Percentiles rank a stretch among this genome's conserved stretches.
Evolutionary conservation across 257 asterid species (phyloP).

Genomic region (Ligustrum vulgare): DNA sequence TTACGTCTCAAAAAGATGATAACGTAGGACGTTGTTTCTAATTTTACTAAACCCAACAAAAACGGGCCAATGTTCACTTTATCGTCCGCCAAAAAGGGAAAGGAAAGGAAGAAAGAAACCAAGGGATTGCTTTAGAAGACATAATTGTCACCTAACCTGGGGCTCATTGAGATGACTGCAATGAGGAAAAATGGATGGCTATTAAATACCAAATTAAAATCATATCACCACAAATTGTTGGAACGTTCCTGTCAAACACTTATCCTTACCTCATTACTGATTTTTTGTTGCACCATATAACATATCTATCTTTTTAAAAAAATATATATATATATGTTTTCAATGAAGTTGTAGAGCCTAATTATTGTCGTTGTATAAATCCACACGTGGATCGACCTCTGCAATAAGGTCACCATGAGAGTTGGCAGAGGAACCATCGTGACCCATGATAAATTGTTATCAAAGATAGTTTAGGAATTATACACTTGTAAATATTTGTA

Average conservation of each 20-base stretch:
- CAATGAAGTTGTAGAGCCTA: too few relatives aligned
- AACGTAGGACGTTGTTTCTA: too few relatives aligned
- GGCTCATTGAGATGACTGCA: not conserved
- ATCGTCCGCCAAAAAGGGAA: not conserved
- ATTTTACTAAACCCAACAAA: not conserved
- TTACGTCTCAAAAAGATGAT: not conserved
- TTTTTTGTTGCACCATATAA: too few relatives aligned
- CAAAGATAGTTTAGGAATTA: too few relatives aligned
- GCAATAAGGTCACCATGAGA: too few relatives aligned
- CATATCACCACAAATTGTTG: not conserved
- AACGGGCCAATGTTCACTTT: not conserved
- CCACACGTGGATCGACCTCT: too few relatives aligned
- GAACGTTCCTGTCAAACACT: not conserved
- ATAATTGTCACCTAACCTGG: conserved; percentile 2
- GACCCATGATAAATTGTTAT: too few relatives aligned
- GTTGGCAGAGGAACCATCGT: too few relatives aligned
- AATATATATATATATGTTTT: too few relatives aligned
- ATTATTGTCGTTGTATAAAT: too few relatives aligned
- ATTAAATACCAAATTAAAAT: conserved; percentile 1
- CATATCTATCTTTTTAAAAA: too few relatives aligned
- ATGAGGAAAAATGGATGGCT: not conserved
- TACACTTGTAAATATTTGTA: too few relatives aligned
- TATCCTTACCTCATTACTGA: not conserved
- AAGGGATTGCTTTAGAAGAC: conserved; percentile 1
- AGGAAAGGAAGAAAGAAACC: not conserved